Base-by-base conservation (phyloP, 441 rosid genomes). In the Adansonia rubrostipa region DNA sequence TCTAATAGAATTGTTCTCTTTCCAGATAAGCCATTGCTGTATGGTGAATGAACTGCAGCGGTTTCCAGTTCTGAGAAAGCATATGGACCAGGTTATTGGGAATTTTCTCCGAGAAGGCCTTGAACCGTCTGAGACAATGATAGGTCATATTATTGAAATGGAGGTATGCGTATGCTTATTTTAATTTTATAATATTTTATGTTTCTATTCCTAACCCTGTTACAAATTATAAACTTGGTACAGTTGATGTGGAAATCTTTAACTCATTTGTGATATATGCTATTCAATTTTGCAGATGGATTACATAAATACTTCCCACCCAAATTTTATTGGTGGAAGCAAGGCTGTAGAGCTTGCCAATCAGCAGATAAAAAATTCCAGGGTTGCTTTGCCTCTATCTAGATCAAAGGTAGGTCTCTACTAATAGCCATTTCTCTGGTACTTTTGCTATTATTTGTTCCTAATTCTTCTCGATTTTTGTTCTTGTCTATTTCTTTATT, bases 81-180 rank as follows among this genome's bases (percentile, higher is more conserved):
- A 94, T 73, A 96, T 94, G 95, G 98, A 93, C 84, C 98, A 93
- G 87, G 99, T 96, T 77, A 88, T 91, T 7, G 94, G 97, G 28
- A 85, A 91, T 82, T 96, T 96, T 80, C 86, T 94, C 82, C 89
- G 92, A 53, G 98, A 91, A 78, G 98, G 99, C 76, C 97, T 96
- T 84, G 95, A 90, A 77, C 99, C 98, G 36, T 85, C 98, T n/a
- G 96, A 96, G 81, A 88, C 89, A 81, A 96, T 96, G 99, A 94
- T 96, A 80, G 91, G 92, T 50, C 93, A 92, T 82, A 86, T 96
- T 74, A 86, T 94, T 76, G 98, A 92, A 77, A 96, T 96, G 99
- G 99, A 96, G 97, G 99, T 94, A 86, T 64, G 62, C 15, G 77
- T 48, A 4, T 57, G 58, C 42, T 44, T 14, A n/a, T 47, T 69